Evolutionary conservation across 2,329 filamentous ascomycete genomes (phyloP).

Genomic region (Paramyrothecium roridum): DNA sequence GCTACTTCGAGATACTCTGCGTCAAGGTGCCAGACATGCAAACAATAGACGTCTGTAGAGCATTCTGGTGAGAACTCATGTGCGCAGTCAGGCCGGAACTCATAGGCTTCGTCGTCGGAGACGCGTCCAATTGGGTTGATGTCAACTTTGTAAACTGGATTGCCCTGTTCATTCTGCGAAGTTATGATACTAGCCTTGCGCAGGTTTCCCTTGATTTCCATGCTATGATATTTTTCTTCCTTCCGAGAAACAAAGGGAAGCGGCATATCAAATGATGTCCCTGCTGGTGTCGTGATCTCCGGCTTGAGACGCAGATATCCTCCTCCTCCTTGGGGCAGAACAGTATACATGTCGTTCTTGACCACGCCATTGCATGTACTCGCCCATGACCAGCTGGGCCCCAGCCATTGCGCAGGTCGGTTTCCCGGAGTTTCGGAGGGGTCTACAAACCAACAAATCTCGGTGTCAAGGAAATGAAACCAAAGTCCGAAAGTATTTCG

Average conservation of each 20-base stretch:
- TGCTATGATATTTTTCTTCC: not conserved
- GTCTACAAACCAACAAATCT: not conserved
- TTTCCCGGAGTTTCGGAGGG: not conserved
- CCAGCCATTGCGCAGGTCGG: not conserved
- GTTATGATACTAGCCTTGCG: not conserved
- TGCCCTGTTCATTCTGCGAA: not conserved
- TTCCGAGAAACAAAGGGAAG: not conserved
- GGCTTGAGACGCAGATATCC: not conserved
- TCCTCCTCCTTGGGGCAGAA: not conserved
- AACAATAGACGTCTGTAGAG: not conserved
- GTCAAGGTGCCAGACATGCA: not conserved
- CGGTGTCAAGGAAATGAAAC: not conserved
- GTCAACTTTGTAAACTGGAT: not conserved
- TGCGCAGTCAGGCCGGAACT: slow-evolving; percentile 1
- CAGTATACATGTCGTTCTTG: not conserved
- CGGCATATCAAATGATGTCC: not conserved
- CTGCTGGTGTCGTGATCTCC: not conserved
- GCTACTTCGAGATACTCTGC: not conserved
- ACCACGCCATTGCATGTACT: not conserved
- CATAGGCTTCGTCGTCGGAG: not conserved
- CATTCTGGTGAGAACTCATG: not conserved
- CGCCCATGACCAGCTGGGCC: not conserved
- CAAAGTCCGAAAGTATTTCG: not conserved
- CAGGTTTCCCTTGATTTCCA: not conserved
- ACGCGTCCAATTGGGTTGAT: not conserved